Evolutionary conservation across 2,329 filamentous ascomycete genomes (phyloP), one percentile per base, ranked within the genome.

Genomic region (Clathrospora elynae): DNA sequence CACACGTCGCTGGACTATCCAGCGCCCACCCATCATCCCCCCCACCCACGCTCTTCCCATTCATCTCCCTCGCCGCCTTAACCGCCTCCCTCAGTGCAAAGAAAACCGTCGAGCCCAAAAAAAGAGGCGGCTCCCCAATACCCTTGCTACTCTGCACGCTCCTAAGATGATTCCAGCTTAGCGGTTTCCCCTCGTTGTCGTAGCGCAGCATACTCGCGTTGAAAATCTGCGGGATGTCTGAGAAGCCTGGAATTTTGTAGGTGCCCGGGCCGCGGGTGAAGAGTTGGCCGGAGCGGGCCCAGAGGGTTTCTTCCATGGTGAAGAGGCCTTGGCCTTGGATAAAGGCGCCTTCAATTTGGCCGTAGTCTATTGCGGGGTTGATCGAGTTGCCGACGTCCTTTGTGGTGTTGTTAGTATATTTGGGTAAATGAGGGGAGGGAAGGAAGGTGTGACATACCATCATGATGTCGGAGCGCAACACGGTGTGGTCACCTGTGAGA

Each of bases 401-500:
- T 6, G 2, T 4, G n/a, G 0, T 10, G n/a, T 2, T 9, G 10
- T 52, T 40, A 53, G 51, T 34, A 39, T 34, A n/a, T 16, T 5
- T 4, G 7, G 25, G 4, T 16, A 7, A 16, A 29, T 6, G 4
- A 29, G n/a, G n/a, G n/a, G n/a, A n/a, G n/a, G n/a, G 17, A 6
- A n/a, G 11, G 9, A 18, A 10, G 3, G 11, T 1, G 2, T 4
- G 9, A 20, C 53, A 41, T 55, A 64, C 66, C 92, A 97, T 97
- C 73, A 95, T 93, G 68, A 99, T 82, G 64, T 99, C 92, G 1
- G 90, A 87, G 12, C 90, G 83, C 6, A 90, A 71, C 45, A 88
- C 90, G 0, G 92, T 96, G 87, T 89, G 96, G 46, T 92, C 88
- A 23, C 92, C 92, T 0, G 92, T 97, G 13, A 99, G 75, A 0